Evolutionary conservation across 352 stramenopile genomes (phyloP).

Genomic region (Pythium plurisporium): DNA sequence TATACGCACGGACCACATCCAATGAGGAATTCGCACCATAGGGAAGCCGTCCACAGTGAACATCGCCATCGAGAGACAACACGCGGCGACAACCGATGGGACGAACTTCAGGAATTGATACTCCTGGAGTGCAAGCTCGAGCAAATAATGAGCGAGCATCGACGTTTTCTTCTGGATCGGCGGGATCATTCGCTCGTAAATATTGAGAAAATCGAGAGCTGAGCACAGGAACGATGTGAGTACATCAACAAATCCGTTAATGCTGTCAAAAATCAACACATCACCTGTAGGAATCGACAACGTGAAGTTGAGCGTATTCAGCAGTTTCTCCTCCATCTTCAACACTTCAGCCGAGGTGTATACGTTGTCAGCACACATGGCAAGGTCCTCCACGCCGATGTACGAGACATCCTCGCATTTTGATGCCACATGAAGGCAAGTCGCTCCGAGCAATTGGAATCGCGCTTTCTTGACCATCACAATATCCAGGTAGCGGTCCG

Average conservation of each 20-base stretch:
- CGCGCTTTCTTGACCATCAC: slow-evolving; percentile 87
- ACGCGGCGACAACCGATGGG: slow-evolving; percentile 80
- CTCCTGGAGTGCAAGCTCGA: slow-evolving; percentile 85
- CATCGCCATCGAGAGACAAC: slow-evolving; percentile 84
- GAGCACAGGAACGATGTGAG: slow-evolving; percentile 3
- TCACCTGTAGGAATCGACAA: slow-evolving; percentile 85
- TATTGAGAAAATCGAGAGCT: slow-evolving; percentile 88
- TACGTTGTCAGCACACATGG: slow-evolving; percentile 90
- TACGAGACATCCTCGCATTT: slow-evolving; percentile 92
- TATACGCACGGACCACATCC: too few relatives aligned
- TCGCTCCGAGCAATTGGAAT: slow-evolving; percentile 88
- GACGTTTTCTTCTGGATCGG: slow-evolving; percentile 81
- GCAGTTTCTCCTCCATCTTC: slow-evolving; percentile 89
- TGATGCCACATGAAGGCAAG: slow-evolving; percentile 86
- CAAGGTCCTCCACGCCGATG: slow-evolving; percentile 89
- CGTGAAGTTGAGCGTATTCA: slow-evolving; percentile 91
- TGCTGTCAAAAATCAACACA: too few relatives aligned
- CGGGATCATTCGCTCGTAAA: slow-evolving; percentile 86
- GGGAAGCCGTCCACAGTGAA: slow-evolving; percentile 78
- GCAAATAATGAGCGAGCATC: slow-evolving; percentile 86
- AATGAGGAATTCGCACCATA: slow-evolving; percentile 41
- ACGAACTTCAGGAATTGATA: slow-evolving; percentile 85
- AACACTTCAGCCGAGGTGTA: slow-evolving; percentile 87
- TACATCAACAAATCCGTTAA: background rate
- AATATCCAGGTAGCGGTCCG: slow-evolving; percentile 83